phyloP scores from a whole-genome alignment of 768 basidiomycete species.

The Panaeolus papilionaceus region DNA sequence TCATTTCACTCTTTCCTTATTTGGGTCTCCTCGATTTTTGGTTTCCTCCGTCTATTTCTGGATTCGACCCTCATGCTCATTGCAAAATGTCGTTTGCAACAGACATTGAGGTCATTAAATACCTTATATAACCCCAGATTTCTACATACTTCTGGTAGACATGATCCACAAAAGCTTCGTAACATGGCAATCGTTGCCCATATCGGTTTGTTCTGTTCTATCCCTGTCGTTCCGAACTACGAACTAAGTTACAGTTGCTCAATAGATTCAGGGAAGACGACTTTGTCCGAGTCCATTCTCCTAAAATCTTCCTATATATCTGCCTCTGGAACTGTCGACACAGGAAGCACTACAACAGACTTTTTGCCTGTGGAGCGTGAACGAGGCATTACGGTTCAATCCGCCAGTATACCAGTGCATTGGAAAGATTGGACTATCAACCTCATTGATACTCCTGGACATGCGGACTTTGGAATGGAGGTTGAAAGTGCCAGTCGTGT shows the following conservation, averaged over 20 bases:
- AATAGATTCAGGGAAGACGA: conserved; percentile 89
- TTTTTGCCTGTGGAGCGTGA: conserved; percentile 90
- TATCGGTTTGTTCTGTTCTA: conserved; percentile 60
- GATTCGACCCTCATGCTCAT: conserved; percentile 27
- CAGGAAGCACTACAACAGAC: conserved; percentile 90
- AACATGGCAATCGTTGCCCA: conserved; percentile 92
- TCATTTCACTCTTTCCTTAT: neutral
- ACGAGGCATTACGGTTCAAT: conserved; percentile 91
- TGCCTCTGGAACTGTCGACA: conserved; percentile 83
- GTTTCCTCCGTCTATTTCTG: neutral
- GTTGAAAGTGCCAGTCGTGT: conserved; percentile 93
- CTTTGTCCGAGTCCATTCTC: conserved; percentile 86
- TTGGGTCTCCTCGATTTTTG: neutral
- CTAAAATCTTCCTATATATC: conserved; percentile 76
- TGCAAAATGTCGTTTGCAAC: conserved; percentile 28
- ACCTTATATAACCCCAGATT: neutral
- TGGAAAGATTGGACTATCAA: conserved; percentile 90
- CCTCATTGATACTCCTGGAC: conserved; percentile 89
- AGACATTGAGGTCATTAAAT: neutral
- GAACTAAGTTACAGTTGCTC: neutral
- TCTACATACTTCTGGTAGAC: neutral
- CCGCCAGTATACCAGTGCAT: conserved; percentile 87
- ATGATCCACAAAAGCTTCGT: conserved; percentile 56
- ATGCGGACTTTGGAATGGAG: conserved; percentile 97
- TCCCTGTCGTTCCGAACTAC: neutral